Evolutionary conservation across 495 filamentous ascomycete genomes (phyloP), one percentile per base, ranked within the genome.

Genomic region (Penicillium lividum): DNA sequence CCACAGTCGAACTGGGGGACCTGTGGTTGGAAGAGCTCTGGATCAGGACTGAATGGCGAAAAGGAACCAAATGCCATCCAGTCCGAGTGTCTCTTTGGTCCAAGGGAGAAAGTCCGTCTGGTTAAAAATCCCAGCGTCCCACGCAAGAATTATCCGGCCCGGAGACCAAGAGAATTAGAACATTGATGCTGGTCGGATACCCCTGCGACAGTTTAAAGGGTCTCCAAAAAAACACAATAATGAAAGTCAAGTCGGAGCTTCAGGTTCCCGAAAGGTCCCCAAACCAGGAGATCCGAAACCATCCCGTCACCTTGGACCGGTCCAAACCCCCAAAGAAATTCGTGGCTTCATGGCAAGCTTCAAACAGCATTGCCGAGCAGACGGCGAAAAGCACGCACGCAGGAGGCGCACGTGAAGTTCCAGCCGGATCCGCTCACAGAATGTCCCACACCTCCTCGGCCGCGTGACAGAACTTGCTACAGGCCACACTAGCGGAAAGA

Each of bases 391-490:
- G 57, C 52, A 45, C 50, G 51, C 42, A 25, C 31, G 9, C 34
- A 52, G 34, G 28, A 15, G 40, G 47, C 52, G 43, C 38, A 44
- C 51, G 28, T 56, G 58, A 47, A 51, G 54, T 62, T 67, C 30
- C 30, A 48, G n/a, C 27, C 57, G 9, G 38, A 45, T 18, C 28
- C 34, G 33, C 44, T 77, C 68, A 98, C 64, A 97, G 83, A 61
- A 98, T 91, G 64, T 92, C 86, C 94, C 94, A 98, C 42, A 88
- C 86, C 70, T 98, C 94, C 74, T 98, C 94, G 30, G 92, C 94
- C 46, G 94, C 94, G 74, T 98, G 94, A 77, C 94, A 97, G 79
- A 98, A 97, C 75, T 97, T 98, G 80, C 92, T 95, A 80, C 94
- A 98, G 34, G 94, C 94, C 31, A 98, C 93, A 78, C 92, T 96